These are phyloP conservation scores for Piper betle DNA, from an alignment of 164 flowering plant species.

Conservation along the genomic window DNA sequence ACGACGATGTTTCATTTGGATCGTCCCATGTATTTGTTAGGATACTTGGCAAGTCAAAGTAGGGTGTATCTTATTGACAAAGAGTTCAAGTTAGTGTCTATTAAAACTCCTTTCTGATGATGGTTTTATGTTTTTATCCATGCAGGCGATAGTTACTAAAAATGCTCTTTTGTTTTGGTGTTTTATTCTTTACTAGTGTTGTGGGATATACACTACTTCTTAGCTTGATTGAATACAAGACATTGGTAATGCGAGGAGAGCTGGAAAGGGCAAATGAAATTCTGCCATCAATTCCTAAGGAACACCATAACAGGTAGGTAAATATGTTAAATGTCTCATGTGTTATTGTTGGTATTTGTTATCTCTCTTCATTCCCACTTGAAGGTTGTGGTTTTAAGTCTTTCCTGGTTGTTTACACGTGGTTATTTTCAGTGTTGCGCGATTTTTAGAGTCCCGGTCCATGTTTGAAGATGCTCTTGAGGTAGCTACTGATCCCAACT, in stretches of 20 bases:
- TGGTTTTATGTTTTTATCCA: not conserved
- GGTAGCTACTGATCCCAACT: slow-evolving; percentile 96
- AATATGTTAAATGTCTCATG: not conserved
- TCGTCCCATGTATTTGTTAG: slow-evolving; percentile 95
- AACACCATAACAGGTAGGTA: slow-evolving; percentile 80
- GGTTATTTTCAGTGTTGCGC: slow-evolving; percentile 54
- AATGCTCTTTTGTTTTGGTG: not conserved
- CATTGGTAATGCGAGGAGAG: slow-evolving; percentile 98
- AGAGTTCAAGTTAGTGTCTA: slow-evolving; percentile 79
- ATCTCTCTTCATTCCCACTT: not conserved
- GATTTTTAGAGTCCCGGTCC: slow-evolving; percentile 88
- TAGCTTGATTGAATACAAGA: slow-evolving; percentile 93
- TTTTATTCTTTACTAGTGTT: slow-evolving; percentile 40
- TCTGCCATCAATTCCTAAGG: slow-evolving; percentile 83
- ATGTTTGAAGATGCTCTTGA: slow-evolving; percentile 92
- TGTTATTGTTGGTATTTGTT: not conserved
- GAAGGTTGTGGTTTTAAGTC: not conserved
- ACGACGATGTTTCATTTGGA: slow-evolving; percentile 99
- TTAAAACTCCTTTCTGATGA: not conserved
- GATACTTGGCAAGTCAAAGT: slow-evolving; percentile 97
- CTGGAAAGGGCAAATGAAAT: slow-evolving; percentile 72
- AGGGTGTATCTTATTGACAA: slow-evolving; percentile 94
- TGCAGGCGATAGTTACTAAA: not conserved
- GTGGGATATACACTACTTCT: slow-evolving; percentile 90
- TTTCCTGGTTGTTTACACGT: not conserved